Conservation (phyloP, 192 early-diverging fungal genomes). For the Coemansia sp. region DNA sequence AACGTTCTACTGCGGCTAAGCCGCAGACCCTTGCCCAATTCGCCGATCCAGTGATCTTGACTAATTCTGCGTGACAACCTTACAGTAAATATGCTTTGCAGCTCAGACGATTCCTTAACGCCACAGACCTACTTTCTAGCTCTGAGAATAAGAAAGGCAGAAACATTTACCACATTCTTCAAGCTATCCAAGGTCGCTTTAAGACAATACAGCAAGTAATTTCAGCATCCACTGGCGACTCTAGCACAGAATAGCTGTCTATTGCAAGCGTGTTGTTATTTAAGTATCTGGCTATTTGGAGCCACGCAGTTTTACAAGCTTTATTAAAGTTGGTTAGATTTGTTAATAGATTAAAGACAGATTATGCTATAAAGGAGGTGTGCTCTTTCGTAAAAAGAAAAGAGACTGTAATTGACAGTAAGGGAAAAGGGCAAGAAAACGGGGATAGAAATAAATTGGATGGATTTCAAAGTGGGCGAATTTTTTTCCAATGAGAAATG, state of each 20-base stretch:
- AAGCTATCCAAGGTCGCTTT: too few species aligned
- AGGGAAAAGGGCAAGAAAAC: not conserved
- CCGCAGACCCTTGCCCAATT: too few species aligned
- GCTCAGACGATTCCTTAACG: not conserved
- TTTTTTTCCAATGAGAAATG: not conserved
- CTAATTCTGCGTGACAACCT: too few species aligned
- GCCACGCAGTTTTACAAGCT: too few species aligned
- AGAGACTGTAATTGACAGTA: not conserved
- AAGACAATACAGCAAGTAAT: too few species aligned
- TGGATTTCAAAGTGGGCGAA: not conserved
- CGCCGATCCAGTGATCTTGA: too few species aligned
- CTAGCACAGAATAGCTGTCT: not conserved
- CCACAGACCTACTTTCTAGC: not conserved
- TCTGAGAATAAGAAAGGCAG: not conserved
- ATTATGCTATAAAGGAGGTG: not conserved
- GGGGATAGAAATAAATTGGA: not conserved
- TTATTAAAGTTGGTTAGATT: too few species aligned
- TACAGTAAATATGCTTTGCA: not conserved
- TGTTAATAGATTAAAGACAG: not conserved
- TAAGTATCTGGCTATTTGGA: not conserved
- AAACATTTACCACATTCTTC: too few species aligned
- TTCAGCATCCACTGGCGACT: not conserved
- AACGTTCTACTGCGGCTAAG: too few species aligned
- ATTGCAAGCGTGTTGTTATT: not conserved
- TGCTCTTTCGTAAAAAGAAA: not conserved